A percentile compares a stretch with the other conserved stretches of the same genome.
Evolutionary conservation across 768 basidiomycete genomes (phyloP).

Genomic region (Boletus eberwhitei): DNA sequence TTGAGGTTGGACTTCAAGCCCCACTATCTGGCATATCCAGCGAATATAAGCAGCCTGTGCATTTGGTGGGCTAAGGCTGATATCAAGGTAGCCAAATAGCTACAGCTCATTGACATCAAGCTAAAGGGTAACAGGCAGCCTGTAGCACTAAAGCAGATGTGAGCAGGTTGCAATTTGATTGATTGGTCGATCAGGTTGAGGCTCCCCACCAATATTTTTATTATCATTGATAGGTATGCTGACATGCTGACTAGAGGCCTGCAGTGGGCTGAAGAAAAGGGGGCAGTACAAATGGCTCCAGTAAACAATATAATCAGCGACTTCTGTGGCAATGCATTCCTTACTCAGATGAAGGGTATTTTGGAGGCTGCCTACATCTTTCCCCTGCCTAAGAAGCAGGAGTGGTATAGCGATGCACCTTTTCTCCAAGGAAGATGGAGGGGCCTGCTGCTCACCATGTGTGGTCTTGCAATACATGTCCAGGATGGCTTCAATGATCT

Average conservation of each 20-base stretch:
- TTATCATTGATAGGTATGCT: background rate
- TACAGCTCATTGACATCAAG: too few species aligned
- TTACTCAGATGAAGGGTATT: too few species aligned
- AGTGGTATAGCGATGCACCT: background rate
- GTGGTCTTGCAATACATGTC: background rate
- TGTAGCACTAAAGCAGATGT: background rate
- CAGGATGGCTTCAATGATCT: background rate
- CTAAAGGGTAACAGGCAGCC: background rate
- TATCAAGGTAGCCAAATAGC: too few species aligned
- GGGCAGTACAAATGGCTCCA: rapidly evolving
- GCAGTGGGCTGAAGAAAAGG: background rate
- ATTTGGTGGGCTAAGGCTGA: too few species aligned
- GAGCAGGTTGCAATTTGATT: background rate
- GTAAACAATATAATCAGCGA: too few species aligned
- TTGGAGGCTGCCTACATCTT: rapidly evolving
- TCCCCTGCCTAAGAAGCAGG: background rate
- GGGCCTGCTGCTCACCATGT: background rate
- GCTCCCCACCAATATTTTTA: background rate
- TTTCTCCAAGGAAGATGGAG: background rate
- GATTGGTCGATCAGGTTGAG: background rate
- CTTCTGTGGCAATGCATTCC: too few species aligned
- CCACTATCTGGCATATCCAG: background rate
- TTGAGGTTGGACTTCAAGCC: background rate
- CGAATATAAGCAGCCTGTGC: too few species aligned
- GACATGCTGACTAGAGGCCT: background rate